Base-by-base conservation (phyloP, 192 early-diverging fungal genomes). In the Coemansia sp. region DNA sequence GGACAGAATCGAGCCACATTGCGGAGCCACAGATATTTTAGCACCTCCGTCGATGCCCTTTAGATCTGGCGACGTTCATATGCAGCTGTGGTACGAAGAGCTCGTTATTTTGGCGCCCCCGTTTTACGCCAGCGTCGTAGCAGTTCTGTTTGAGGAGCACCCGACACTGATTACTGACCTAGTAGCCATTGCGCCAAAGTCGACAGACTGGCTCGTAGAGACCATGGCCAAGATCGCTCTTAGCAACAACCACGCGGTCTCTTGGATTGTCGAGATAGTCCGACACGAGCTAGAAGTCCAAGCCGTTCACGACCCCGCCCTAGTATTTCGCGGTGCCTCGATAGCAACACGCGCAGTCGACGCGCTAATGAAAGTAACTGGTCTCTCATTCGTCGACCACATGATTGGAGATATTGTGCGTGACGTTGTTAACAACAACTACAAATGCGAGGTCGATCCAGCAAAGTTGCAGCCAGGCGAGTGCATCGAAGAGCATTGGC, bases 391-490 rank as follows among this genome's bases (percentile, higher is more conserved):
- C 39, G 64, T 91, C 7, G 90, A 92, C 50, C 81, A 88, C 52
- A 86, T 88, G 43, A 79, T 92, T 16, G 90, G 90, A 20, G 84
- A 86, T 29, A 87, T 90, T 7, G 80, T 92, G 62, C 84, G 88
- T 27, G 63, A 69, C 8, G 84, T 92, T 18, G 84, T 81, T 47
- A 68, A 74, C 44, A 78, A 74, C 40, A 86, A 80, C 34, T 65
- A 87, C 60, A 70, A 82, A 13, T 89, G 89, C 62, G 91, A 92
- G 74, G 90, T 92, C n/a, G 89, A 88, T 57, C 88, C 89, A 3
- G 57, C 82, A 2, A 58, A 71, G 12, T 71, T 86, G 10, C 36
- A 38, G 2, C 46, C 64, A 13, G 53, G 47, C 24, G 65, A 73
- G 16, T 53, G 55, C 12, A 27, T 88, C 39, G 76, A 75, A 4